Percentiles rank a stretch among this genome's conserved stretches.
Evolutionary conservation across 192 early-diverging fungal genomes (phyloP).

Genomic region (Backusella australiensis): DNA sequence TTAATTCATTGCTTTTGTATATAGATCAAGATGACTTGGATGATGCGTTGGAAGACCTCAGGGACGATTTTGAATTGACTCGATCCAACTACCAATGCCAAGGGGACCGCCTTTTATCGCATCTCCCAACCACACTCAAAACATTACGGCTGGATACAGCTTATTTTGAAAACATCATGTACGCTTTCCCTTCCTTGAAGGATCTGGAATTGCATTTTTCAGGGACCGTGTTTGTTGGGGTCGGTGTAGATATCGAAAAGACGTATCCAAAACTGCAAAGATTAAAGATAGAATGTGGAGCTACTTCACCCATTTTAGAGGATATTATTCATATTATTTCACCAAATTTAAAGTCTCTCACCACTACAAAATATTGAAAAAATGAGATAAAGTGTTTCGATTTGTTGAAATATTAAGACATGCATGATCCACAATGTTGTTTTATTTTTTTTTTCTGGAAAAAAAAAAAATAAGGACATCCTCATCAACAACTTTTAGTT

Average conservation of each 20-base stretch:
- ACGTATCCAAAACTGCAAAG: background rate
- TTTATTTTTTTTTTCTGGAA: too few species aligned
- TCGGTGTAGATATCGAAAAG: background rate
- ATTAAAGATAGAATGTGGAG: background rate
- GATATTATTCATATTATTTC: background rate
- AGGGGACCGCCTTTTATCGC: background rate
- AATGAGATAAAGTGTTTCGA: background rate
- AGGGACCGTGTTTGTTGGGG: background rate
- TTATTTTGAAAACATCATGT: background rate
- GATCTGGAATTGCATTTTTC: background rate
- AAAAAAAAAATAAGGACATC: too few species aligned
- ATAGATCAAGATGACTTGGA: background rate
- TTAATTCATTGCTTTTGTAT: background rate
- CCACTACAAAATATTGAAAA: background rate
- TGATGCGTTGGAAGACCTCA: background rate
- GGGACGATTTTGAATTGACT: background rate
- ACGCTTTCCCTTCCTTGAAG: background rate
- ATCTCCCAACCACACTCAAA: background rate
- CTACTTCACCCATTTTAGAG: background rate
- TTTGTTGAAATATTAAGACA: too few species aligned
- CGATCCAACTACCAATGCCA: background rate
- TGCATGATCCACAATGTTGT: too few species aligned
- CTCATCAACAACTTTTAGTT: too few species aligned
- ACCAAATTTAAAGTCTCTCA: background rate
- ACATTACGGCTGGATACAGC: background rate